Conservation (phyloP, 306 rosid species). For the Phaseolus lunatus region DNA sequence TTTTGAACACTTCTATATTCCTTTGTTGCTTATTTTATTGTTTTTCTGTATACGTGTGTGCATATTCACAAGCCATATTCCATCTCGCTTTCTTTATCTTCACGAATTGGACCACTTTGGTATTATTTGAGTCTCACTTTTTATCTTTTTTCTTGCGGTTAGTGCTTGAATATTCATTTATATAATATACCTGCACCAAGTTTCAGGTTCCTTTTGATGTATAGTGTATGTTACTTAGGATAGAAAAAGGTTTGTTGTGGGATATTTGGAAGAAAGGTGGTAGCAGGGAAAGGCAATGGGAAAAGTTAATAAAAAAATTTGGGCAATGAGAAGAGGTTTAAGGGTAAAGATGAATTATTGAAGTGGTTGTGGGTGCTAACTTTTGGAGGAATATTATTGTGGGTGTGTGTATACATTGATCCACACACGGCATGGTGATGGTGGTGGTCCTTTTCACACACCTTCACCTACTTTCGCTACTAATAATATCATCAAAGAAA, state of each 20-base stretch:
- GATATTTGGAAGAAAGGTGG: constrained; percentile 14
- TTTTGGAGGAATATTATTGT: constrained; percentile 33
- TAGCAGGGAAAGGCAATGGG: not conserved
- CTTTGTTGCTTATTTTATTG: not conserved
- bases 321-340: constrained; percentile 24
- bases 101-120: constrained; percentile 47
- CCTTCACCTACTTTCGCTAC: constrained; percentile 42
- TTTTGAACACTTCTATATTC: not conserved
- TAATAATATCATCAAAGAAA: constrained; percentile 25
- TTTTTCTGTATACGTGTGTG: not conserved
- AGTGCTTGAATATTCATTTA: constrained; percentile 8
- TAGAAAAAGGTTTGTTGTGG: constrained; percentile 1
- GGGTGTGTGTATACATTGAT: constrained; percentile 13
- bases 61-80: constrained; percentile 37
- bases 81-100: constrained; percentile 6
- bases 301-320: constrained; percentile 13
- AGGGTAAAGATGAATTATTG: constrained; percentile 46
- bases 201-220: constrained; percentile 34
- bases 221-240: not conserved
- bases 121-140: not conserved
- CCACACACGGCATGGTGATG: constrained; percentile 43
- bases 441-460: constrained; percentile 58
- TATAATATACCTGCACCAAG: constrained; percentile 17
- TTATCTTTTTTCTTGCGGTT: not conserved
- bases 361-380: constrained; percentile 13